Base-by-base conservation (phyloP, 2,329 filamentous ascomycete genomes). In the Fusarium sp. region DNA sequence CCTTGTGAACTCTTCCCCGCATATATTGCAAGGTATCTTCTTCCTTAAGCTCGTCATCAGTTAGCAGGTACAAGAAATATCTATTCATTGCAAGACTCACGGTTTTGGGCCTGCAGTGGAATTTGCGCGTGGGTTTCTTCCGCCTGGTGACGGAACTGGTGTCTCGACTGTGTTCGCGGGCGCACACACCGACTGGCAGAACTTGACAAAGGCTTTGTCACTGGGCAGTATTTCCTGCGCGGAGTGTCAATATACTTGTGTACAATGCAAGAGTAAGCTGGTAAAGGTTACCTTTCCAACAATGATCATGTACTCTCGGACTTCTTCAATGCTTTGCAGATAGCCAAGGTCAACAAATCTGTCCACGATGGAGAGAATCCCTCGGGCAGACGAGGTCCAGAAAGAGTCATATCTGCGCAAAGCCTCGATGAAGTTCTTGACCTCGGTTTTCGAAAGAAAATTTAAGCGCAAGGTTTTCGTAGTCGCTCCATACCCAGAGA, bases 31-130 rank as follows among this genome's bases (percentile, higher is more conserved):
- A 2, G 31, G 50, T n/a, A 44, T 2, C 0, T 21, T 26, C 0
- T 46, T 15, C 1, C 55, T 56, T 10, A 13, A 39, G 4, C 0
- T 8, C 1, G 1, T 0, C 4, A 1, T 21, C 15, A 26, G 23
- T 23, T 4, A 16, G 3, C 16, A 48, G 23, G 20, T 9, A 1
- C 8, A 4, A 20, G 6, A 8, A 9, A 7, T 11, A 4, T 18
- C 26, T 9, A 0, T 6, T 13, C 0, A 2, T 16, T 23, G 0
- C 2, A 8, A 15, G 3, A 33, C 56, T 15, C 8, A 57, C 56
- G 10, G 1, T 0, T 10, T 31, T 0, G 6, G 23, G 1, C 38
- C n/a, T 10, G 0, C 13, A 6, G 12, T 2, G 4, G 16, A 12
- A 2, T 2, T 3, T 20, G 13, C 2, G 5, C 1, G 7, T 5